phyloP scores from a whole-genome alignment of 169 alveolate species.

The Sarcocystis neurona region DNA sequence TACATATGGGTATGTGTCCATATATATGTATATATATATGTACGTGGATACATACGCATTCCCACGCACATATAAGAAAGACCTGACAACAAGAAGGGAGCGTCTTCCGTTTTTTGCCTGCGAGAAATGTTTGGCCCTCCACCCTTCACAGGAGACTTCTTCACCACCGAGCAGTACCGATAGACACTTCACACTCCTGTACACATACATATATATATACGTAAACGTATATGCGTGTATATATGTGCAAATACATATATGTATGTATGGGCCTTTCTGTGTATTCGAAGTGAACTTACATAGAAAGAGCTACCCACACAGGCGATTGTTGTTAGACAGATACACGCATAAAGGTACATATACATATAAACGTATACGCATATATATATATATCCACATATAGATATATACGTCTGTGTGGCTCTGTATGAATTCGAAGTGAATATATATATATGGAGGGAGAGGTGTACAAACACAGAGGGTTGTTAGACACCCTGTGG shows the following conservation, averaged over 20 bases:
- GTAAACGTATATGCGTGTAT: not conserved
- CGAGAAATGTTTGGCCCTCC: not conserved
- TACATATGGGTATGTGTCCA: too few species aligned
- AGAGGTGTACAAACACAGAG: too few species aligned
- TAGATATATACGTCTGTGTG: too few species aligned
- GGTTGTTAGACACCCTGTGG: too few species aligned
- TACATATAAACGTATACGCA: too few species aligned
- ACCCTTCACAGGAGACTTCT: not conserved
- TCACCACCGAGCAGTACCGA: not conserved
- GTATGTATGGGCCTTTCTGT: not conserved
- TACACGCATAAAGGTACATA: not conserved
- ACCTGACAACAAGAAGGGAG: not conserved
- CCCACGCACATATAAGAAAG: not conserved
- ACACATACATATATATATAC: not conserved
- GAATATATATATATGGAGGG: too few species aligned
- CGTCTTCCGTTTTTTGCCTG: not conserved
- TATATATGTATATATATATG: too few species aligned
- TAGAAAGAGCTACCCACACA: not conserved
- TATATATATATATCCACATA: too few species aligned
- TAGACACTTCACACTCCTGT: not conserved
- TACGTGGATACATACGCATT: not conserved
- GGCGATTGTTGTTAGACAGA: not conserved
- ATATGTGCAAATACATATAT: not conserved
- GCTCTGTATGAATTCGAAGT: too few species aligned
- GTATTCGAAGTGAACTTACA: not conserved